Conservation (phyloP, 306 rosid species). For the Cercis canadensis region DNA sequence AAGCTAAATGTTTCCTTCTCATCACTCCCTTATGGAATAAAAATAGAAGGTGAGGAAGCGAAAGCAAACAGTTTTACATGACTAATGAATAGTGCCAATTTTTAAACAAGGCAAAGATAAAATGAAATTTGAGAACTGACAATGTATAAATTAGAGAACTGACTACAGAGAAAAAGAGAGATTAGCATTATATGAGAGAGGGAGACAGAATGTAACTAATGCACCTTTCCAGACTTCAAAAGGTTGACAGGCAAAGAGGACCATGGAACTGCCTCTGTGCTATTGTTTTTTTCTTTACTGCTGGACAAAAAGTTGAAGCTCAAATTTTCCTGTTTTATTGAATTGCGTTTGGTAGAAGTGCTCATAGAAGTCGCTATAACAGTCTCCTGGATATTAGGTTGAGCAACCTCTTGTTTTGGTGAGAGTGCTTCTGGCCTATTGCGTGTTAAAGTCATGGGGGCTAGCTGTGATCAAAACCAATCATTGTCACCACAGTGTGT, state of each 20-base stretch:
- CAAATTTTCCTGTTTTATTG: slow-evolving; percentile 65
- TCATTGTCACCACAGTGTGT: slow-evolving; percentile 32
- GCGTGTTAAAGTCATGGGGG: slow-evolving; percentile 37
- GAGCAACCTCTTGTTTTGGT: slow-evolving; percentile 54
- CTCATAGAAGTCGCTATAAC: slow-evolving; percentile 42
- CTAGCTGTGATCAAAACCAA: slow-evolving; percentile 56
- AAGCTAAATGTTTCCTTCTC: slow-evolving; percentile 81
- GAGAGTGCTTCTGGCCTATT: slow-evolving; percentile 54
- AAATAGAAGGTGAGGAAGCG: slow-evolving; percentile 8
- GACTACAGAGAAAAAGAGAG: not conserved
- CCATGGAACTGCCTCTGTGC: slow-evolving; percentile 61
- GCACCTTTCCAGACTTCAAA: slow-evolving; percentile 78
- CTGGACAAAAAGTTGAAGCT: slow-evolving; percentile 51
- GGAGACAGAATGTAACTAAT: slow-evolving; percentile 11
- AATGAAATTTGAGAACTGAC: not conserved
- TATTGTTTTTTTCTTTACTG: slow-evolving; percentile 49
- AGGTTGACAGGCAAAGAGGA: slow-evolving; percentile 73
- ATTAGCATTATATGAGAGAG: not conserved
- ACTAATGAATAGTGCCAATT: too few relatives aligned
- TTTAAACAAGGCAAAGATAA: not conserved
- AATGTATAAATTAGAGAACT: not conserved
- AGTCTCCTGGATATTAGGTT: slow-evolving; percentile 50
- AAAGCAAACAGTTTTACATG: too few relatives aligned
- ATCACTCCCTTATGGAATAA: slow-evolving; percentile 73
- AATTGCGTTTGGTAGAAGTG: slow-evolving; percentile 46